Evolutionary conservation across 306 rosid species (phyloP).

Genomic region (Alnus rubra): DNA sequence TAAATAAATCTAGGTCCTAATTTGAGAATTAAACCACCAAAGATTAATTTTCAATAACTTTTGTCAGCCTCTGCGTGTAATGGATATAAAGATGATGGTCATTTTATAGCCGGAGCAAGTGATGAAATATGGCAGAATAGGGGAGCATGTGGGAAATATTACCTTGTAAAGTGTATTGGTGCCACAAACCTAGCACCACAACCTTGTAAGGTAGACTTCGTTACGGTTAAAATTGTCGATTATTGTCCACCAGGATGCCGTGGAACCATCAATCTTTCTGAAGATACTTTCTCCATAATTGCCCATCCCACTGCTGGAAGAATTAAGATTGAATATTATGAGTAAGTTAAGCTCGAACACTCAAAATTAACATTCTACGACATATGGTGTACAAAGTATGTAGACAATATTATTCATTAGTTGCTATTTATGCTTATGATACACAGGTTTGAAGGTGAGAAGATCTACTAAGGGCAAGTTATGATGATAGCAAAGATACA

Average conservation of each 20-base stretch:
- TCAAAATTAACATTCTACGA: no score
- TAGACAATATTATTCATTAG: no score
- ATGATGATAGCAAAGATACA: no score
- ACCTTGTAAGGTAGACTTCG: not conserved
- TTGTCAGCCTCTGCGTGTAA: not conserved
- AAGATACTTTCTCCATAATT: not conserved
- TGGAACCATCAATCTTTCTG: not conserved
- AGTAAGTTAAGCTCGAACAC: not conserved
- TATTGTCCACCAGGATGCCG: not conserved
- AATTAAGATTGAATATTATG: no score
- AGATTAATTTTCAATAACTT: not conserved
- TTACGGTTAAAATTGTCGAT: not conserved
- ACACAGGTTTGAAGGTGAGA: no score
- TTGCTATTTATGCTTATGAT: no score
- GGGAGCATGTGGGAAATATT: not conserved
- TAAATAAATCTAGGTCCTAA: no score
- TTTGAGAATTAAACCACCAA: no score
- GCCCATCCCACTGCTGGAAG: constrained; percentile 4
- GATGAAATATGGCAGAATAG: not conserved
- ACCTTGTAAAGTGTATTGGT: not conserved
- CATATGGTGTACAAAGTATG: no score
- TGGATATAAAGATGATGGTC: constrained; percentile 2
- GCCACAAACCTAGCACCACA: not conserved
- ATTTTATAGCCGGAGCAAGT: not conserved
- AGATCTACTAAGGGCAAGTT: no score